Percentiles rank a stretch among this genome's conserved stretches.
phyloP scores from a whole-genome alignment of 257 asterid genomes.

The Petunia secreta region DNA sequence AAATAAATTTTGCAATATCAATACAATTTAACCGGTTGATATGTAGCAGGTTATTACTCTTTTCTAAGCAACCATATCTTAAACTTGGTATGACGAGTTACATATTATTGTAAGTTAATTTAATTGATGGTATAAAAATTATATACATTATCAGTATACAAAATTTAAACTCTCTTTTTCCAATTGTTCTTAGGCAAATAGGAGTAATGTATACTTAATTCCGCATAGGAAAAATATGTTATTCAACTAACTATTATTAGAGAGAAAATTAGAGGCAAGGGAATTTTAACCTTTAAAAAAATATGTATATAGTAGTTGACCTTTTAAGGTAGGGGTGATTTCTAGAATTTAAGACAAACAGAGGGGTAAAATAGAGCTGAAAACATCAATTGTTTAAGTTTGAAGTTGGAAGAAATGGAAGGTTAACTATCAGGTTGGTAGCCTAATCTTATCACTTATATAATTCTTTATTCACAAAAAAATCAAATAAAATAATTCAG shows the following conservation, averaged over 20 bases:
- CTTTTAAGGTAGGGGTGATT: not conserved
- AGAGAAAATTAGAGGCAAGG: not conserved
- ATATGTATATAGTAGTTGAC: not conserved
- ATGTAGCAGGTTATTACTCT: too few species aligned
- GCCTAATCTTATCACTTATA: conserved; percentile 63
- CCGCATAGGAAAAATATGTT: not conserved
- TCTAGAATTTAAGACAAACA: not conserved
- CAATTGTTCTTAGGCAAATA: not conserved
- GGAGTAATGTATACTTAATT: not conserved
- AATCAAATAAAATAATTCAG: not conserved
- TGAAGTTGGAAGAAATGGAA: conserved; percentile 59
- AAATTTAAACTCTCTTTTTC: not conserved
- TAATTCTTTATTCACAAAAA: conserved; percentile 25
- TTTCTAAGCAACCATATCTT: too few species aligned
- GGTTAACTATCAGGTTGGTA: conserved; percentile 67
- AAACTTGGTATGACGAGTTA: too few species aligned
- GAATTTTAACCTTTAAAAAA: not conserved
- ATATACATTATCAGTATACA: not conserved
- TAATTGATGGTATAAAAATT: not conserved
- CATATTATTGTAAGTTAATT: too few species aligned
- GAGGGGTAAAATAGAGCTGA: conserved; percentile 31
- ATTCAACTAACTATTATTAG: not conserved
- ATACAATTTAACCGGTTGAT: not conserved
- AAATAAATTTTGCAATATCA: not conserved
- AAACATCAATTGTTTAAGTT: conserved; percentile 27